Evolutionary conservation across 2,329 filamentous ascomycete genomes (phyloP).

Genomic region (Aureobasidium leucospermi): DNA sequence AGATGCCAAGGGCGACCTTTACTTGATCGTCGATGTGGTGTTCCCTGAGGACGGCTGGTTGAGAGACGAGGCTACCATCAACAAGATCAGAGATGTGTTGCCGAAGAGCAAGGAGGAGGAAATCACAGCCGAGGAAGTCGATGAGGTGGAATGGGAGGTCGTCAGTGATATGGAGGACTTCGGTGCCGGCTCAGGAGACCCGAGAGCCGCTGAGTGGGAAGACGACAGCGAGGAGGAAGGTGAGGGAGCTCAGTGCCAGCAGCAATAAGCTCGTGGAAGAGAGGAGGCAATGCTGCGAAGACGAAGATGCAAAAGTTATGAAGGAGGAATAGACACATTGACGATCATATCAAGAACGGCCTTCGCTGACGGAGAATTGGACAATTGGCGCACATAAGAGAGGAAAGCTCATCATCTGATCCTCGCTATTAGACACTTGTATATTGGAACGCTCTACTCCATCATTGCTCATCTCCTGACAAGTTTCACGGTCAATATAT

Average conservation of each 20-base stretch:
- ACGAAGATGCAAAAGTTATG: no score
- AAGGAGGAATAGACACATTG: no score
- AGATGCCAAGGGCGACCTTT: slow-evolving; percentile 79
- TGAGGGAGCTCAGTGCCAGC: slow-evolving; percentile 62
- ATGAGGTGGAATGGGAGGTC: slow-evolving; percentile 83
- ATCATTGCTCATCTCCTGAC: no score
- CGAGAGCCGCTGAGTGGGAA: slow-evolving; percentile 62
- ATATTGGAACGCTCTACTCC: no score
- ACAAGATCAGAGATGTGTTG: slow-evolving; percentile 66
- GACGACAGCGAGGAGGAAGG: slow-evolving; percentile 61
- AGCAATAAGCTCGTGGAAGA: slow-evolving; percentile 47
- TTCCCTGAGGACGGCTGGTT: slow-evolving; percentile 88
- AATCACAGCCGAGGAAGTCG: slow-evolving; percentile 66
- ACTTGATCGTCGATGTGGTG: slow-evolving; percentile 73
- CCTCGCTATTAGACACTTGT: no score
- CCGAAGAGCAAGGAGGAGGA: slow-evolving; percentile 46
- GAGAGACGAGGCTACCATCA: slow-evolving; percentile 58
- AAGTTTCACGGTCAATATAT: no score
- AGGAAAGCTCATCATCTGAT: no score
- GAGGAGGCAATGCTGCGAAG: no score
- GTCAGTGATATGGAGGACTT: slow-evolving; percentile 79
- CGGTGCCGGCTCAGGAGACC: slow-evolving; percentile 63
- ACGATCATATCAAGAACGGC: no score
- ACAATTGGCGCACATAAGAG: no score
- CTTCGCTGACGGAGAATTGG: no score